These are phyloP conservation scores for Tylopilus sp. DNA, from an alignment of 768 basidiomycete genomes.

Conservation along the genomic window DNA sequence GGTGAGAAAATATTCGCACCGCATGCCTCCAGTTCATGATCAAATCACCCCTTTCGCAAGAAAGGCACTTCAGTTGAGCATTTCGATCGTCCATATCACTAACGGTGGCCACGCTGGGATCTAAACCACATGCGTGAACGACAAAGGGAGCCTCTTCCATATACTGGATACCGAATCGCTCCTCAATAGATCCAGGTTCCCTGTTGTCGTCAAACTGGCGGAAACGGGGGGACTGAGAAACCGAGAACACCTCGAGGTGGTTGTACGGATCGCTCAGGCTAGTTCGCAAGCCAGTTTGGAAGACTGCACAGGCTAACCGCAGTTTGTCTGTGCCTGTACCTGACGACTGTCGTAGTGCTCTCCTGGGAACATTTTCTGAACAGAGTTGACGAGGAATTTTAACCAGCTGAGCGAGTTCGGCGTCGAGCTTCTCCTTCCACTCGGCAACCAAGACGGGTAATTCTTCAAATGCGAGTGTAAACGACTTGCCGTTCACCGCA, in stretches of 20 bases:
- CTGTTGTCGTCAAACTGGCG: not conserved
- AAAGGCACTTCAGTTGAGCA: slow-evolving; percentile 9
- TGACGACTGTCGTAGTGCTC: not conserved
- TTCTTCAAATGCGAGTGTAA: too few species aligned
- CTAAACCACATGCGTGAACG: slow-evolving; percentile 5
- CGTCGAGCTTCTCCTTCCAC: slow-evolving; percentile 9
- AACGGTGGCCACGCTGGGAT: slow-evolving; percentile 4
- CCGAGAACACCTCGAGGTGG: not conserved
- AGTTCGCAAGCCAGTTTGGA: not conserved
- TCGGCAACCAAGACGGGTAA: slow-evolving; percentile 1
- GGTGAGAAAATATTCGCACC: not conserved
- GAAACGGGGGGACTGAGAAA: not conserved
- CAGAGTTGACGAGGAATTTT: not conserved
- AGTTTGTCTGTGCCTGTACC: not conserved
- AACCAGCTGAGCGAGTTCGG: slow-evolving; percentile 4
- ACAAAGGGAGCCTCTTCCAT: slow-evolving; percentile 7
- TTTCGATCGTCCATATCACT: slow-evolving; percentile 13
- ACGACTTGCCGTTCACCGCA: not conserved
- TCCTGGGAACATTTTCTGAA: not conserved
- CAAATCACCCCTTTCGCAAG: not conserved
- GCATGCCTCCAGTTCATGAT: slow-evolving; percentile 7
- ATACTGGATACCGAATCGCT: not conserved
- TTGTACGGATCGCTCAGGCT: not conserved
- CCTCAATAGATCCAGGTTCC: not conserved
- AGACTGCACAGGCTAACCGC: slow-evolving; percentile 7